A percentile compares a stretch with the other conserved stretches of the same genome.
phyloP scores from a whole-genome alignment of 2,329 filamentous ascomycete species.

The Biscogniauxia mediterranea region DNA sequence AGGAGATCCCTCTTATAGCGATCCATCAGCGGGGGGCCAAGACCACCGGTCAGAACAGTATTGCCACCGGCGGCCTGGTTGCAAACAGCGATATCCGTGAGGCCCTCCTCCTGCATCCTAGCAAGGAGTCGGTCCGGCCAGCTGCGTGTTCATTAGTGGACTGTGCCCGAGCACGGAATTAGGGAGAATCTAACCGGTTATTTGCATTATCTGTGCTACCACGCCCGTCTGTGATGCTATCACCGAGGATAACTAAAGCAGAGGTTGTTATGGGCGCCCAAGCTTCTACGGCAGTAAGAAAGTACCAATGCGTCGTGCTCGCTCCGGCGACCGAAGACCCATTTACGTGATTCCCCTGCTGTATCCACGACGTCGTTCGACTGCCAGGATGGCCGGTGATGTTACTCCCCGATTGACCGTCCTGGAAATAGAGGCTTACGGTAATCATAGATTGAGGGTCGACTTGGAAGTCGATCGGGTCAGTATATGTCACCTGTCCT shows the following conservation, averaged over 20 bases:
- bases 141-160: conserved; percentile 24
- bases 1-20: conserved; percentile 66
- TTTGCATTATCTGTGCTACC: conserved; percentile 61
- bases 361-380: conserved; percentile 60
- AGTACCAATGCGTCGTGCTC: conserved; percentile 51
- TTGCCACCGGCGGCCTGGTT: conserved; percentile 72
- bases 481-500: conserved; percentile 58
- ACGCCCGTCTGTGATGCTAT: conserved; percentile 67
- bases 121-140: conserved; percentile 58
- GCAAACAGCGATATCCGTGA: conserved; percentile 52
- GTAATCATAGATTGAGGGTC: conserved; percentile 51
- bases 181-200: conserved; percentile 42
- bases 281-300: conserved; percentile 58
- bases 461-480: conserved; percentile 56
- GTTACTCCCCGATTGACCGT: conserved; percentile 53
- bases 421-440: conserved; percentile 56
- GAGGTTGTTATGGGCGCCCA: conserved; percentile 44
- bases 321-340: conserved; percentile 44
- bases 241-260: conserved; percentile 55
- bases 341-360: conserved; percentile 54
- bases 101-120: conserved; percentile 47
- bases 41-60: conserved; percentile 57
- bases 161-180: neutral
- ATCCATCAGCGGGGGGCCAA: conserved; percentile 59
- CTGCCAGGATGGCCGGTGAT: conserved; percentile 67